A percentile compares a stretch with the other conserved stretches of the same genome.
Evolutionary conservation across 1,284 basidiomycete species (phyloP).

Genomic region (Blastosporella zonata): DNA sequence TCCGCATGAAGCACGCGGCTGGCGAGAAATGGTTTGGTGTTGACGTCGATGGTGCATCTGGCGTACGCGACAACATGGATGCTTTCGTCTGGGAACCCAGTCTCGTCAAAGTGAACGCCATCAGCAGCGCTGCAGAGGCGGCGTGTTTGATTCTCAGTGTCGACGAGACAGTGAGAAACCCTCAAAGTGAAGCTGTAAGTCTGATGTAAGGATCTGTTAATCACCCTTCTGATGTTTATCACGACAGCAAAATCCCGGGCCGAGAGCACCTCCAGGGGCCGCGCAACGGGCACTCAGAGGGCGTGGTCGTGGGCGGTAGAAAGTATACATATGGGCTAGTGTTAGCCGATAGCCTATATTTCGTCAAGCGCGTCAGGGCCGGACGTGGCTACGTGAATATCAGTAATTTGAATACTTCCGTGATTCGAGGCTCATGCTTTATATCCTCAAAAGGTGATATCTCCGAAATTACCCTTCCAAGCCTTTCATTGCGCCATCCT

Average conservation of each 20-base stretch:
- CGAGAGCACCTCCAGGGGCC: conserved; percentile 79
- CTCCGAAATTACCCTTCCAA: not conserved
- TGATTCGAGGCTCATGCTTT: conserved; percentile 1
- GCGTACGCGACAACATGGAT: conserved; percentile 94
- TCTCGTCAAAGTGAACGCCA: conserved; percentile 93
- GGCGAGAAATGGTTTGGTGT: conserved; percentile 92
- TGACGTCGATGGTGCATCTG: conserved; percentile 87
- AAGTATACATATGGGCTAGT: not conserved
- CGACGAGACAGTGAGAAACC: conserved; percentile 93
- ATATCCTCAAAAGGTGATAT: conserved; percentile 6
- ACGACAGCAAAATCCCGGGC: conserved; percentile 67
- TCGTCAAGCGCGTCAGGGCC: not conserved
- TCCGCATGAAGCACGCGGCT: conserved; percentile 94
- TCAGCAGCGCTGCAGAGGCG: conserved; percentile 93
- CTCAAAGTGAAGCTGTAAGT: conserved; percentile 84
- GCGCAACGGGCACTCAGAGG: conserved; percentile 82
- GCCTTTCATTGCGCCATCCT: conserved; percentile 18
- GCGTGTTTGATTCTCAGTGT: conserved; percentile 94
- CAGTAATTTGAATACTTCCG: not conserved
- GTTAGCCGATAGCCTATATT: not conserved
- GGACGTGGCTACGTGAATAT: not conserved
- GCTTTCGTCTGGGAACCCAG: conserved; percentile 99
- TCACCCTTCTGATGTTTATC: conserved; percentile 8
- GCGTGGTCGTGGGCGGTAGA: conserved; percentile 62
- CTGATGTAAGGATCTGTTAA: conserved; percentile 4